Percentiles rank a stretch among this genome's conserved stretches.
phyloP scores from a whole-genome alignment of 441 rosid species.

The Corymbia calophylla region DNA sequence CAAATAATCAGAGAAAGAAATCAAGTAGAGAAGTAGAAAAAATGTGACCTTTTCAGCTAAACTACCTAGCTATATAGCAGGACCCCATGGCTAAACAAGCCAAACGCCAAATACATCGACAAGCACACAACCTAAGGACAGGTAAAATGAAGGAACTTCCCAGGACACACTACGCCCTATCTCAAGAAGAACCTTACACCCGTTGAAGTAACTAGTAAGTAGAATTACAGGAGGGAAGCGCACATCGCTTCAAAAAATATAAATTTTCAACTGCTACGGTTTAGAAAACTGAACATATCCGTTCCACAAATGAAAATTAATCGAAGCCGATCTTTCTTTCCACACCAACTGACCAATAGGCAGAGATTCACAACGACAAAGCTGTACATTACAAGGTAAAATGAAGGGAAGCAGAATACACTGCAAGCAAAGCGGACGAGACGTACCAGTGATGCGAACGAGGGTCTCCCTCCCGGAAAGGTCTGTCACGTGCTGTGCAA shows the following conservation, averaged over 20 bases:
- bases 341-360: not conserved
- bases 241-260: not conserved
- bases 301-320: not conserved
- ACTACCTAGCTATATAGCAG: not conserved
- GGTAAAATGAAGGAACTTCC: not conserved
- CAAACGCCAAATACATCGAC: not conserved
- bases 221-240: not conserved
- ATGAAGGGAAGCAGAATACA: not conserved
- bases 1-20: not conserved
- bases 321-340: not conserved
- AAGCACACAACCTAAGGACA: not conserved
- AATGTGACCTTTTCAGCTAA: not conserved
- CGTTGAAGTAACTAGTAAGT: not conserved
- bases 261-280: not conserved
- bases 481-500: conserved; percentile 65
- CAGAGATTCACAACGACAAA: not conserved
- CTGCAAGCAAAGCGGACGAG: not conserved
- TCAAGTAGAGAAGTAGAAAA: not conserved
- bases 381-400: not conserved
- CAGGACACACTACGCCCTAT: not conserved
- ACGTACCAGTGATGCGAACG: conserved; percentile 53
- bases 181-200: not conserved
- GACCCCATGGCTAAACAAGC: not conserved
- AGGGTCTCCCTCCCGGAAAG: conserved; percentile 66
- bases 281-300: not conserved